phyloP scores from a whole-genome alignment of 306 rosid genomes.

The Dalbergia cochinchinensis region DNA sequence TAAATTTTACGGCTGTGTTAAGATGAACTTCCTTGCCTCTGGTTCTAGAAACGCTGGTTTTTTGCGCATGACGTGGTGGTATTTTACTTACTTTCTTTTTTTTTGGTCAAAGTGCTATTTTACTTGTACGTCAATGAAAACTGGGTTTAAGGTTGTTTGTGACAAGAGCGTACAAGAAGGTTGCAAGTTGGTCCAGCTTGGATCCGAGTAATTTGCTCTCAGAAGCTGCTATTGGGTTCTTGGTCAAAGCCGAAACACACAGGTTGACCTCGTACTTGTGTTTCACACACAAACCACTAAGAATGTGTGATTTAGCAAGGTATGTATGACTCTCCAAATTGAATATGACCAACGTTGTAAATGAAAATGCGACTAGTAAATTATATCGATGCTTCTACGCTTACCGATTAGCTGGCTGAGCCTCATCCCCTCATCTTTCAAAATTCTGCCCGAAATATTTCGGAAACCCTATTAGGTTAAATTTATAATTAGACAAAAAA shows the following conservation, averaged over 20 bases:
- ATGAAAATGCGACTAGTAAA: background rate
- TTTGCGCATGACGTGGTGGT: background rate
- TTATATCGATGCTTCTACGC: background rate
- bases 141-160: background rate
- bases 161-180: background rate
- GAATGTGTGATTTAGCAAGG: background rate
- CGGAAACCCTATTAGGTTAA: background rate
- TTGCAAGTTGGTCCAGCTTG: background rate
- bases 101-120: background rate
- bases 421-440: conserved; percentile 17
- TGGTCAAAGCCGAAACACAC: conserved; percentile 13
- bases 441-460: background rate
- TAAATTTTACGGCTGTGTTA: background rate
- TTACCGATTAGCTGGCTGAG: background rate
- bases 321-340: conserved; percentile 16
- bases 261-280: background rate
- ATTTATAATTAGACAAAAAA: background rate
- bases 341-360: conserved; percentile 21
- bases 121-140: conserved; percentile 18
- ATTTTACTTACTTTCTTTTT: too few relatives aligned
- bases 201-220: background rate
- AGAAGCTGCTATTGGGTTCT: conserved; percentile 1
- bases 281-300: background rate
- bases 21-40: background rate
- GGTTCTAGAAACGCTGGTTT: background rate